Conservation (phyloP, 371 early-diverging fungal species). For the Circinella minor region DNA sequence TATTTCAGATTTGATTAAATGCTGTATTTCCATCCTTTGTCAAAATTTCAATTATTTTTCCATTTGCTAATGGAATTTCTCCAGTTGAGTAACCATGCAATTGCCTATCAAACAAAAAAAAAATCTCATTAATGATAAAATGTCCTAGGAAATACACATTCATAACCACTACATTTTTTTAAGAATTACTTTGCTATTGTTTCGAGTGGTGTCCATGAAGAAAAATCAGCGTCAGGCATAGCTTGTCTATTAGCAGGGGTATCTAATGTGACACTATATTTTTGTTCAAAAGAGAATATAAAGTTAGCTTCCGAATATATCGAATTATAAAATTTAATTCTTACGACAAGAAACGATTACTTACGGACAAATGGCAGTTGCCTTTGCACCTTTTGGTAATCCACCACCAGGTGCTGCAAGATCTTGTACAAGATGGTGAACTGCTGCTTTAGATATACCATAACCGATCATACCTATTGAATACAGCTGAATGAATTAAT, state of each 20-base stretch:
- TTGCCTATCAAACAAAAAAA: slow-evolving; percentile 38
- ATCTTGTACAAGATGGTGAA: slow-evolving; percentile 88
- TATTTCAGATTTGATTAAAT: slow-evolving; percentile 42
- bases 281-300: background rate
- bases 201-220: slow-evolving; percentile 88
- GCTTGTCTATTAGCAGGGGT: slow-evolving; percentile 92
- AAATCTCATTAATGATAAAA: background rate
- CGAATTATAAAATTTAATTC: too few relatives aligned
- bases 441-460: slow-evolving; percentile 94
- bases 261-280: slow-evolving; percentile 79
- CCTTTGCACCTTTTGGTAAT: slow-evolving; percentile 73
- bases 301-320: background rate
- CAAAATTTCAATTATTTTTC: slow-evolving; percentile 58
- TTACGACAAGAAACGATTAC: slow-evolving; percentile 20
- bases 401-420: slow-evolving; percentile 79
- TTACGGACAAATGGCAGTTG: slow-evolving; percentile 84
- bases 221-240: slow-evolving; percentile 88
- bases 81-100: slow-evolving; percentile 58
- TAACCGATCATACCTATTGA: slow-evolving; percentile 85
- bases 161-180: background rate
- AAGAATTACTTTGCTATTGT: slow-evolving; percentile 71
- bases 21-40: slow-evolving; percentile 58
- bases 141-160: background rate
- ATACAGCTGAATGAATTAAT: background rate
- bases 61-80: slow-evolving; percentile 46